A percentile compares a stretch with the other conserved stretches of the same genome.
These are phyloP conservation scores for Pisolithus tinctorius DNA, from an alignment of 768 basidiomycete genomes.

Conservation along the genomic window DNA sequence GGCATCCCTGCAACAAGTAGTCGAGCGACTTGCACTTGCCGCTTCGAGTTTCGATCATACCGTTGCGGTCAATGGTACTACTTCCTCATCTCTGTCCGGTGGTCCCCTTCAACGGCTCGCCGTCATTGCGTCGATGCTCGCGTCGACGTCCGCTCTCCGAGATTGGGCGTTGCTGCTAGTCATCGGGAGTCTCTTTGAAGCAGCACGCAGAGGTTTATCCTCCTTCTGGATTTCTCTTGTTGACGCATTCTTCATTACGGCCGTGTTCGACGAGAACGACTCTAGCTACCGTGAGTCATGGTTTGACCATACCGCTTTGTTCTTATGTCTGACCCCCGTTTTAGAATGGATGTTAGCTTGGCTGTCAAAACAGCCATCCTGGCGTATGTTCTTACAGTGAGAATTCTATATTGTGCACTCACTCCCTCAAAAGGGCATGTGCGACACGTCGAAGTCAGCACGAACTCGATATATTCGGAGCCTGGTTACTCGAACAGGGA, in stretches of 20 bases:
- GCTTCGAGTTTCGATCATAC: conserved; percentile 9
- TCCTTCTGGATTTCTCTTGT: conserved; percentile 37
- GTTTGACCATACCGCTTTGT: neutral
- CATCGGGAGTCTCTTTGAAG: conserved; percentile 58
- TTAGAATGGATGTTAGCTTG: conserved; percentile 68
- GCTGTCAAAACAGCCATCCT: conserved; percentile 57
- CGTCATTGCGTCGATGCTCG: conserved; percentile 36
- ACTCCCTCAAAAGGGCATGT: conserved; percentile 24
- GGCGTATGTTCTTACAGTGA: conserved; percentile 34
- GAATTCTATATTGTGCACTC: neutral
- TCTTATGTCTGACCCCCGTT: neutral
- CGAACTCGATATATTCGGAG: conserved; percentile 21
- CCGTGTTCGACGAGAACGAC: conserved; percentile 54
- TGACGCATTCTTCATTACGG: conserved; percentile 56
- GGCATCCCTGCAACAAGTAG: conserved; percentile 24
- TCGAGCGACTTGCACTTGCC: conserved; percentile 24
- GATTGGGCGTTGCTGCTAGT: conserved; percentile 63
- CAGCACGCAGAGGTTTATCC: conserved; percentile 41
- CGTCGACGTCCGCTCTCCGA: conserved; percentile 47
- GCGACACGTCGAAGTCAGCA: conserved; percentile 48
- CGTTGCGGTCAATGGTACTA: conserved; percentile 10
- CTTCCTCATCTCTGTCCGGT: conserved; percentile 2
- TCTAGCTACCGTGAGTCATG: conserved; percentile 42
- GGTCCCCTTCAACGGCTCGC: conserved; percentile 23
- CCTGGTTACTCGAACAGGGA: conserved; percentile 15